phyloP scores from a whole-genome alignment of 169 alveolate species.

The Theileria orientalis region DNA sequence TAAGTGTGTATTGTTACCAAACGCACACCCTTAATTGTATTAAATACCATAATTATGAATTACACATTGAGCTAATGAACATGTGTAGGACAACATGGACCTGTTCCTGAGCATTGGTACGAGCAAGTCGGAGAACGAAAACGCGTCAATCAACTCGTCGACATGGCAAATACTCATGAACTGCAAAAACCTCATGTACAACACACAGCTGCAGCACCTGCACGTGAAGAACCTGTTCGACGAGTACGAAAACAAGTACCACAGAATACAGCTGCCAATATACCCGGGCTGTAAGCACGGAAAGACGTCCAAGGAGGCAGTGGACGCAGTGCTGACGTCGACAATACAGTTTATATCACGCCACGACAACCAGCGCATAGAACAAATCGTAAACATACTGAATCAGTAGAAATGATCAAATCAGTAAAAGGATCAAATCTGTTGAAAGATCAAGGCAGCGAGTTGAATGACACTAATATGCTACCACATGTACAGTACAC shows the following conservation, averaged over 20 bases:
- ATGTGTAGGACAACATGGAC: constrained; percentile 49
- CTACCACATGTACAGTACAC: too few relatives aligned
- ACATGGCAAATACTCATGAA: constrained; percentile 54
- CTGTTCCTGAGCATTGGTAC: constrained; percentile 51
- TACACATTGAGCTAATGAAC: too few relatives aligned
- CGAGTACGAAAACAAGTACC: constrained; percentile 46
- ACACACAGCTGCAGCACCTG: constrained; percentile 44
- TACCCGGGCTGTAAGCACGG: constrained; percentile 54
- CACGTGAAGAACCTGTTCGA: constrained; percentile 50
- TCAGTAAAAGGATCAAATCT: too few relatives aligned
- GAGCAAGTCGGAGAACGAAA: background rate
- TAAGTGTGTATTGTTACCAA: too few relatives aligned
- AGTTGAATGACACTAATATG: too few relatives aligned
- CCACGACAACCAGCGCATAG: constrained; percentile 19
- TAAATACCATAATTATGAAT: too few relatives aligned
- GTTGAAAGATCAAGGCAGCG: too few relatives aligned
- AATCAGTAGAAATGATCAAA: background rate
- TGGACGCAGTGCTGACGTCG: constrained; percentile 39
- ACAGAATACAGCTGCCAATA: constrained; percentile 43
- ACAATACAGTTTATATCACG: constrained; percentile 17
- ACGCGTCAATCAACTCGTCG: constrained; percentile 17
- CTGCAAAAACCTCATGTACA: constrained; percentile 9
- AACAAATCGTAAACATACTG: constrained; percentile 13
- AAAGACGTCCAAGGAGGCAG: constrained; percentile 40
- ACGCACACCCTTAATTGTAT: too few relatives aligned